Percentiles rank a stretch among this genome's conserved stretches.
Evolutionary conservation across 2,329 filamentous ascomycete species (phyloP).

Genomic region (Catunica adiposa): DNA sequence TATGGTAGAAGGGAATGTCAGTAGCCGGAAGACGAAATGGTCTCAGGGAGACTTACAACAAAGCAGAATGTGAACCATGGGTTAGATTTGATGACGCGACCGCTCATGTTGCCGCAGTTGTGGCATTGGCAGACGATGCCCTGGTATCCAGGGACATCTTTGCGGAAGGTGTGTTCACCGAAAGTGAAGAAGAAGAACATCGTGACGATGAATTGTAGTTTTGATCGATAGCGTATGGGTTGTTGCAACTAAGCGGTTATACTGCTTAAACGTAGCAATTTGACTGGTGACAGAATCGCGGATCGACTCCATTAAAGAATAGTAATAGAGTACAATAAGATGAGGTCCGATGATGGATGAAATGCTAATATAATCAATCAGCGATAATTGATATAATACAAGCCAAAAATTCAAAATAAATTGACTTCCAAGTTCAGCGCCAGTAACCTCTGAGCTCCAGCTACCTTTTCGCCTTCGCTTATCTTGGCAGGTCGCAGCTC

Average conservation of each 20-base stretch:
- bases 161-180: conserved; percentile 44
- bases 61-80: conserved; percentile 73
- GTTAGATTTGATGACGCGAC: conserved; percentile 42
- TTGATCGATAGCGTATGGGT: not conserved
- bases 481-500: not conserved
- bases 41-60: conserved; percentile 33
- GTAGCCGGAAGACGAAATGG: not conserved
- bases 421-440: not conserved
- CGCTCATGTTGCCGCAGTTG: conserved; percentile 50
- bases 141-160: conserved; percentile 43
- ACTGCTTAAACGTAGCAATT: no score
- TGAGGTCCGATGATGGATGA: no score
- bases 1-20: conserved; percentile 15
- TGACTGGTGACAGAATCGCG: no score
- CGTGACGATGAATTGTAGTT: conserved; percentile 13
- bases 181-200: conserved; percentile 50
- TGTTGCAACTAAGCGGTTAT: not conserved
- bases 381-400: not conserved
- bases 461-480: not conserved
- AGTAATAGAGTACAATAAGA: no score
- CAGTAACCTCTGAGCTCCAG: not conserved
- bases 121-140: conserved; percentile 45
- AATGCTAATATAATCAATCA: not conserved
- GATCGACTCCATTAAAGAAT: no score
- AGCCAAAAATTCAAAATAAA: not conserved